Conservation (phyloP, 2,329 filamentous ascomycete species). For the Endoconidiophora polonica region DNA sequence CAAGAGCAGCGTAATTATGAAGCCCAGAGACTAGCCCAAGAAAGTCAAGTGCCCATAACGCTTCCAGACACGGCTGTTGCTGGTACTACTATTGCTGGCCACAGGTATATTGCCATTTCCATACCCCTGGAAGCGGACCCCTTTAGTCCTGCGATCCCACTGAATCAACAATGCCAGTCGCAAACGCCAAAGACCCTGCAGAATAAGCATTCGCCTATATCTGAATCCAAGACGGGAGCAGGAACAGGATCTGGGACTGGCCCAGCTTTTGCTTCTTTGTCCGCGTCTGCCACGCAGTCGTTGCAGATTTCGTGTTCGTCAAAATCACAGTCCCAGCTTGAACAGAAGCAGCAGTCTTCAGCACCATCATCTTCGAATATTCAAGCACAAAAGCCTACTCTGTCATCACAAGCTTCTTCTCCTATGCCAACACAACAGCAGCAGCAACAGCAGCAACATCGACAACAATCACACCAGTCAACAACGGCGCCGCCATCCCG, state of each 20-base stretch:
- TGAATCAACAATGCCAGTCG: constrained; percentile 4
- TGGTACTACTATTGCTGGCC: constrained; percentile 34
- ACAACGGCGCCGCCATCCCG: constrained; percentile 1
- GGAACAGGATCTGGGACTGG: background rate
- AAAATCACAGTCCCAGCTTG: background rate
- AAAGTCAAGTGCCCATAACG: constrained; percentile 18
- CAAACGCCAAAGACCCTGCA: background rate
- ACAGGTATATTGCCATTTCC: constrained; percentile 44
- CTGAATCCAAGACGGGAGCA: background rate
- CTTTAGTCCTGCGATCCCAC: constrained; percentile 18
- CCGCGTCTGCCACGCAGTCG: no score
- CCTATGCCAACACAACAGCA: background rate
- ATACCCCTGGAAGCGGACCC: constrained; percentile 37
- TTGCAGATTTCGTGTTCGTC: no score
- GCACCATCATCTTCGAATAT: background rate
- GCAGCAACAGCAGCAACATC: background rate
- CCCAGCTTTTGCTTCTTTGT: no score
- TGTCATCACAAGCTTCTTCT: background rate
- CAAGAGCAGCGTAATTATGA: constrained; percentile 6
- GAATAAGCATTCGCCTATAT: background rate
- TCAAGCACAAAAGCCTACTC: background rate
- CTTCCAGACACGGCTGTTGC: constrained; percentile 41
- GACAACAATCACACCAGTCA: constrained; percentile 1
- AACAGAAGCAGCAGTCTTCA: background rate
- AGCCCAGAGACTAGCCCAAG: constrained; percentile 16